A percentile compares a stretch with the other conserved stretches of the same genome.
Conservation (phyloP, 2,329 filamentous ascomycete genomes). For the Nemania diffusa region DNA sequence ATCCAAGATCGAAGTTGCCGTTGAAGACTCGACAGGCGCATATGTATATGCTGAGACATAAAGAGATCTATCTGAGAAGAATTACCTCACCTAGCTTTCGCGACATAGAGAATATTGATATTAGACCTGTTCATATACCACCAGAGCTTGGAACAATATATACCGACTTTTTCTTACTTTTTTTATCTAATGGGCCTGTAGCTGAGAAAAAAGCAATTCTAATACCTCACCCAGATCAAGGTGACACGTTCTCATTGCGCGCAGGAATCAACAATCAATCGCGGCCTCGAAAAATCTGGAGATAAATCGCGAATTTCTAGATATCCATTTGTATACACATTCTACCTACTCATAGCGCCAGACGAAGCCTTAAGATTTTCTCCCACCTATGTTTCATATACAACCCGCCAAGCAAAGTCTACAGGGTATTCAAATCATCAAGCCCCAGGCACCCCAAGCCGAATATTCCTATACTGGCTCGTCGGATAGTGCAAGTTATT, state of each 20-base stretch:
- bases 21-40: constrained; percentile 80
- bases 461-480: constrained; percentile 69
- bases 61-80: constrained; percentile 27
- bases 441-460: constrained; percentile 49
- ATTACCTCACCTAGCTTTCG: not conserved
- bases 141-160: constrained; percentile 6
- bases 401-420: constrained; percentile 6
- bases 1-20: constrained; percentile 82
- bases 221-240: not conserved
- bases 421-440: constrained; percentile 13
- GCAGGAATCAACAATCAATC: not conserved
- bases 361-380: not conserved
- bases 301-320: not conserved
- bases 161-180: constrained; percentile 1
- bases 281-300: not conserved
- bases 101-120: not conserved
- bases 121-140: not conserved
- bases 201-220: not conserved
- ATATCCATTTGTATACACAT: constrained; percentile 4
- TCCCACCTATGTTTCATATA: constrained; percentile 2
- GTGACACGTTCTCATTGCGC: not conserved
- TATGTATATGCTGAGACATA: constrained; percentile 83
- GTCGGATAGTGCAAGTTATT: constrained; percentile 67
- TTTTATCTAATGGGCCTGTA: not conserved
- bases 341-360: constrained; percentile 8